Percentiles rank a stretch among this genome's conserved stretches.
phyloP scores from a whole-genome alignment of 176 grass and related monocot species.

The Triticum urartu region DNA sequence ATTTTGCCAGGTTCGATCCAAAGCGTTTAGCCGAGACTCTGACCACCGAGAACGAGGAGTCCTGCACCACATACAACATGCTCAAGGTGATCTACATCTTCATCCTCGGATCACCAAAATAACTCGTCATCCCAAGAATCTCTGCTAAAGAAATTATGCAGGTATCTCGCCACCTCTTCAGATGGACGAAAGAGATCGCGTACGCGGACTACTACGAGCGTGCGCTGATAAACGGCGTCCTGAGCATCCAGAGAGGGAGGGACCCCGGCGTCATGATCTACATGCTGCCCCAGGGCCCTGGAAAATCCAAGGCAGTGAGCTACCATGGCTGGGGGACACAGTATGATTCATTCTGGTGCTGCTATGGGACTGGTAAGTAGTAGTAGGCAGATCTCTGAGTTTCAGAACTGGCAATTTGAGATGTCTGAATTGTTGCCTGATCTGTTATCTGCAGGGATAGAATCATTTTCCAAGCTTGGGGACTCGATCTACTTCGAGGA shows the following conservation, averaged over 20 bases:
- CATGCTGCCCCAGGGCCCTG: slow-evolving; percentile 89
- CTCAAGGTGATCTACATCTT: slow-evolving; percentile 67
- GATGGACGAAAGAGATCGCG: slow-evolving; percentile 83
- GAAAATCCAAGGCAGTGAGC: slow-evolving; percentile 68
- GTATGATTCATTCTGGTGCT: slow-evolving; percentile 86
- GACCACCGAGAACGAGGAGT: slow-evolving; percentile 83
- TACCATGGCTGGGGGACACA: slow-evolving; percentile 85
- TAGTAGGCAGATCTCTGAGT: not conserved
- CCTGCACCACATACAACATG: slow-evolving; percentile 96
- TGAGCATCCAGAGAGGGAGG: slow-evolving; percentile 91
- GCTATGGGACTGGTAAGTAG: slow-evolving; percentile 81
- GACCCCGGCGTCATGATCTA: slow-evolving; percentile 98
- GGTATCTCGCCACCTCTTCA: slow-evolving; percentile 88
- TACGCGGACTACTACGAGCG: slow-evolving; percentile 92
- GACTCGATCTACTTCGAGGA: slow-evolving; percentile 93
- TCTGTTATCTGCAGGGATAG: slow-evolving; percentile 50
- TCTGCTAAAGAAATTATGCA: slow-evolving; percentile 19
- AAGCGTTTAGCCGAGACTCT: slow-evolving; percentile 68
- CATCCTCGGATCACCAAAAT: not conserved
- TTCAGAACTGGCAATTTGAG: not conserved
- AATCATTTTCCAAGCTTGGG: slow-evolving; percentile 90
- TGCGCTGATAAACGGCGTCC: slow-evolving; percentile 78
- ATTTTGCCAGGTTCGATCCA: slow-evolving; percentile 58
- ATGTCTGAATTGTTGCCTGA: not conserved
- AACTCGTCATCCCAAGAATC: not conserved